Conservation (phyloP, 768 basidiomycete species). For the Lenzites betulinus region DNA sequence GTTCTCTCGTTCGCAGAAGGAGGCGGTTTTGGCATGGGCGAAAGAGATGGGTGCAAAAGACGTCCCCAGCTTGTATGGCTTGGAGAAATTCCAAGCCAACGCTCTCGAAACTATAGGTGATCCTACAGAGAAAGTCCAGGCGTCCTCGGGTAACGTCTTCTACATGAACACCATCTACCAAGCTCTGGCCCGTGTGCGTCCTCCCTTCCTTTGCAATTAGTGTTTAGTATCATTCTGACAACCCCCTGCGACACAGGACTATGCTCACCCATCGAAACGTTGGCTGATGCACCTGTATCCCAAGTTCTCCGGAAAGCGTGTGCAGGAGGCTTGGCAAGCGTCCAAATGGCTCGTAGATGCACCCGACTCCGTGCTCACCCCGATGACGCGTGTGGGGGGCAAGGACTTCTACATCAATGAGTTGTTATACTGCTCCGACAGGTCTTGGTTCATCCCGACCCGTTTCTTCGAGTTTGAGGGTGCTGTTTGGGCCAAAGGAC, state of each 20-base stretch:
- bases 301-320: constrained; percentile 22
- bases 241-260: constrained; percentile 20
- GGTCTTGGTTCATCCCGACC: constrained; percentile 20
- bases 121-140: constrained; percentile 26
- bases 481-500: constrained; percentile 5
- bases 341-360: constrained; percentile 34
- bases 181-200: constrained; percentile 25
- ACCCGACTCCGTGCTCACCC: constrained; percentile 29
- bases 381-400: constrained; percentile 22
- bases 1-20: constrained; percentile 36
- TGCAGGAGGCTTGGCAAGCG: constrained; percentile 32
- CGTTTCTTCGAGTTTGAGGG: constrained; percentile 14
- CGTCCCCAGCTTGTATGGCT: constrained; percentile 30
- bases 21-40: constrained; percentile 33
- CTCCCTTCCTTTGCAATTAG: background rate
- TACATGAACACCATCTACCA: constrained; percentile 29
- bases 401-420: constrained; percentile 31
- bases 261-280: constrained; percentile 27
- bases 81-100: constrained; percentile 25
- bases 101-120: constrained; percentile 26
- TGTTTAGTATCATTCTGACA: background rate
- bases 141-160: constrained; percentile 30
- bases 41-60: constrained; percentile 31
- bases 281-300: constrained; percentile 33
- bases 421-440: constrained; percentile 18